phyloP scores from a whole-genome alignment of 2,329 filamentous ascomycete species.

The Scytalidium lignicola region DNA sequence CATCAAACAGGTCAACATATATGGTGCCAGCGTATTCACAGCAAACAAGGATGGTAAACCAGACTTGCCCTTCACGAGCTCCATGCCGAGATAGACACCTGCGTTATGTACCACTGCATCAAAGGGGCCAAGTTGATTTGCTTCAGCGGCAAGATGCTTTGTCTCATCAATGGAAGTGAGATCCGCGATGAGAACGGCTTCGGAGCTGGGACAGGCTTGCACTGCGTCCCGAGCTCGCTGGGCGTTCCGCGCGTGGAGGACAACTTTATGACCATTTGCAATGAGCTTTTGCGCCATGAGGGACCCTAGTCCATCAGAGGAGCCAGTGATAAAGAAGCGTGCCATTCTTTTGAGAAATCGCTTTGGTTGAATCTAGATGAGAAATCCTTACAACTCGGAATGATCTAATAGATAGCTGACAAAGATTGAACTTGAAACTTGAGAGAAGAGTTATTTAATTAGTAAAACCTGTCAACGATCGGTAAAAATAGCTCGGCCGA shows the following conservation, averaged over 20 bases:
- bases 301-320: slow-evolving; percentile 29
- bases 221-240: slow-evolving; percentile 45
- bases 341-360: slow-evolving; percentile 19
- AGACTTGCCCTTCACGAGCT: slow-evolving; percentile 28
- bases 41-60: slow-evolving; percentile 30
- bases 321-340: slow-evolving; percentile 32
- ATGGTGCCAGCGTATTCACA: slow-evolving; percentile 54
- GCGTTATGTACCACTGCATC: slow-evolving; percentile 56
- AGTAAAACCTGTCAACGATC: too few relatives aligned
- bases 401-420: too few relatives aligned
- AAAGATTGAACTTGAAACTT: too few relatives aligned
- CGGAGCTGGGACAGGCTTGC: slow-evolving; percentile 42
- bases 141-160: slow-evolving; percentile 44
- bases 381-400: too few relatives aligned
- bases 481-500: too few relatives aligned
- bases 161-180: slow-evolving; percentile 45
- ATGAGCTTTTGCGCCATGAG: slow-evolving; percentile 28
- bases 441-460: too few relatives aligned
- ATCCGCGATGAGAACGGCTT: slow-evolving; percentile 47
- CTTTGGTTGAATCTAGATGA: too few relatives aligned
- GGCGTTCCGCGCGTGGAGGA: slow-evolving; percentile 52
- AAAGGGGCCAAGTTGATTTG: slow-evolving; percentile 44
- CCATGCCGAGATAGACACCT: slow-evolving; percentile 42
- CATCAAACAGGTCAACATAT: slow-evolving; percentile 48
- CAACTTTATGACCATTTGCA: slow-evolving; percentile 47